Base-by-base conservation (phyloP, 176 grass and related monocot genomes). In the Dactylis glomerata region DNA sequence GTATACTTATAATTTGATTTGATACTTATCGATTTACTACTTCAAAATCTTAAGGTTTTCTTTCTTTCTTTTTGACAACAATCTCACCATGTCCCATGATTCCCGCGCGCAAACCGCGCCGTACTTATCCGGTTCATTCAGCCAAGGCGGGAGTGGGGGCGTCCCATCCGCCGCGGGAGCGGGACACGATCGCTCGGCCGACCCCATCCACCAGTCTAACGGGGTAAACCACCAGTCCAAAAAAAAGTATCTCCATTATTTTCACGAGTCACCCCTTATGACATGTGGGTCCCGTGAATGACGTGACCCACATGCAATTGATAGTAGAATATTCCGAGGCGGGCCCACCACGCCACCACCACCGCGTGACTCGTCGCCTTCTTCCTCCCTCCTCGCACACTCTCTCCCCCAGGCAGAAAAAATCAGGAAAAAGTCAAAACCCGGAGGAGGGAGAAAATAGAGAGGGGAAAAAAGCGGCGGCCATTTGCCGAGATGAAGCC, bases 401-500 rank as follows among this genome's bases (percentile, higher is more conserved):
- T 6, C n/a, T 33, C 55, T 42, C 74, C 31, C 67, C 10, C 42
- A 68, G 24, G 46, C 71, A 9, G 74, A 59, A 73, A 73, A 7
- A 52, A 47, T 50, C 17, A 8, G 9, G 50, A 24, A 79, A 32
- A 36, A 23, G 66, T 36, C 62, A 76, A 86, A 79, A 30, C 67
- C 81, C 62, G 73, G 65, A 78, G 81, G 56, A 11, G 17, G 34
- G 24, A 26, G 24, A 9, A 32, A 63, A 22, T 4, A 30, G 22
- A 11, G 2, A 34, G 22, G 55, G 28, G 17, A 13, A 47, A 64
- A 79, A 62, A 27, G 64, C 32, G 31, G 57, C 80, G 71, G 49
- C 77, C 51, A 10, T 28, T 78, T 45, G 70, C 70, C 77, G 62
- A 73, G 36, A 94, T 94, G 92, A 90, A 81, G n/a, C 75, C 90